phyloP scores from a whole-genome alignment of 768 basidiomycete genomes.

The Mrakia hoshinonis region DNA sequence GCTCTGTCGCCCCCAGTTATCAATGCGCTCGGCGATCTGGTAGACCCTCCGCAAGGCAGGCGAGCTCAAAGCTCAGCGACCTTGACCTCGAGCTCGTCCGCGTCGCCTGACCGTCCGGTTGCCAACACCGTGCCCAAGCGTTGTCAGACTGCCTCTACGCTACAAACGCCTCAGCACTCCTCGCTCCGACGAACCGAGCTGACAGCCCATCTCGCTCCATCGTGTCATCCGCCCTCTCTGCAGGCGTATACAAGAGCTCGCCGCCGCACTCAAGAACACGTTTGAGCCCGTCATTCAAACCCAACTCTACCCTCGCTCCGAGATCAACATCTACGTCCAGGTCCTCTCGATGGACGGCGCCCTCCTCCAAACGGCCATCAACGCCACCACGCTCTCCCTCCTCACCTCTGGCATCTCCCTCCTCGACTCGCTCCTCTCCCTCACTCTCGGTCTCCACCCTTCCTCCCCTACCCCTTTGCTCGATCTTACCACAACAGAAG shows the following conservation, averaged over 20 bases:
- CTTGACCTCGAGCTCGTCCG: too few species aligned
- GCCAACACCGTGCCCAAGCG: too few species aligned
- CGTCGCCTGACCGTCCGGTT: too few species aligned
- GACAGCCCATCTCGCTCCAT: conserved; percentile 28
- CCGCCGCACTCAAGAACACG: conserved; percentile 77
- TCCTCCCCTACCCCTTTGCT: conserved; percentile 63
- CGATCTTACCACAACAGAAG: conserved; percentile 81
- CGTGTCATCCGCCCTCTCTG: neutral
- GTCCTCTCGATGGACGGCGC: conserved; percentile 91
- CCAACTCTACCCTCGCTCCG: conserved; percentile 80
- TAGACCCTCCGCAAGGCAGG: too few species aligned
- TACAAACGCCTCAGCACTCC: too few species aligned
- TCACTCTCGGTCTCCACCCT: conserved; percentile 73
- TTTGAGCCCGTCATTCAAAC: conserved; percentile 93
- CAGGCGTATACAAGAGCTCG: conserved; percentile 83
- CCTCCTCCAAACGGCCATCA: conserved; percentile 80
- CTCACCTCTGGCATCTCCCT: conserved; percentile 83
- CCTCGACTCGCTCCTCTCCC: conserved; percentile 79
- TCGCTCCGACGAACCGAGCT: too few species aligned
- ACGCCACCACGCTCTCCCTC: conserved; percentile 86
- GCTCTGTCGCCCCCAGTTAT: too few species aligned
- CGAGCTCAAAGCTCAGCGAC: too few species aligned
- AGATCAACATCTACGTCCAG: conserved; percentile 89
- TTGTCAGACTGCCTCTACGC: too few species aligned
- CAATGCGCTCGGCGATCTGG: too few species aligned